Evolutionary conservation across 2,329 filamentous ascomycete genomes (phyloP), one percentile per base, ranked within the genome.

Genomic region (Coniochaeta prunicola): DNA sequence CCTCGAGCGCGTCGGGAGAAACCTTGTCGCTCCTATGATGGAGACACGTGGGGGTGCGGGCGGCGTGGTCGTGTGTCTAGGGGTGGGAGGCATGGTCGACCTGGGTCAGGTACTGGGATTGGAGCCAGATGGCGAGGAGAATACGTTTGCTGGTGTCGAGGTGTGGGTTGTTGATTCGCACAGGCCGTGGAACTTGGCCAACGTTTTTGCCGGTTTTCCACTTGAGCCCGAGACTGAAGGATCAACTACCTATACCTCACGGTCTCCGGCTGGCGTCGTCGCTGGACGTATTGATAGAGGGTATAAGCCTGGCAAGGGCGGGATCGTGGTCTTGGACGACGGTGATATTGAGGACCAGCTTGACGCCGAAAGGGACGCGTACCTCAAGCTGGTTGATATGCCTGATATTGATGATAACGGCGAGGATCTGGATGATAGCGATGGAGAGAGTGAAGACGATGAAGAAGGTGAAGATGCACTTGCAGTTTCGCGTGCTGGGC

Each of bases 101-200:
- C 77, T 99, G 63, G 89, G 89, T 36, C 85, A 88, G 33, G 81
- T 93, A 33, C 76, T 99, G 13, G 90, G 90, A 0, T 78, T 97
- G 59, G 87, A 89, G 61, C 73, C 79, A 2, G 87, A 89, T 57
- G 82, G 82, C 7, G 86, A 88, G 30, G 82, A 84, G n/a, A 79
- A 80, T 10, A 78, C 86, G 56, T 88, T 90, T 74, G 86, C 88
- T 38, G 90, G 90, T n/a, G 90, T 97, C 1, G 92, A 97, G 70
- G 89, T 97, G 33, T 99, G 94, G 94, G 83, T 97, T 12, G 81
- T 97, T 60, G 94, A 99, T 74, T 86, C 93, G 30, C 84, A 94
- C 72, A 82, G 94, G 61, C 94, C 94, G 15, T 97, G 93, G 92
- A 97, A 99, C 70, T 71, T 99, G 68, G 86, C 85, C 63, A 99